These are phyloP conservation scores for Solanum hybrid DNA, from an alignment of 305 asterid genomes.

Conservation along the genomic window DNA sequence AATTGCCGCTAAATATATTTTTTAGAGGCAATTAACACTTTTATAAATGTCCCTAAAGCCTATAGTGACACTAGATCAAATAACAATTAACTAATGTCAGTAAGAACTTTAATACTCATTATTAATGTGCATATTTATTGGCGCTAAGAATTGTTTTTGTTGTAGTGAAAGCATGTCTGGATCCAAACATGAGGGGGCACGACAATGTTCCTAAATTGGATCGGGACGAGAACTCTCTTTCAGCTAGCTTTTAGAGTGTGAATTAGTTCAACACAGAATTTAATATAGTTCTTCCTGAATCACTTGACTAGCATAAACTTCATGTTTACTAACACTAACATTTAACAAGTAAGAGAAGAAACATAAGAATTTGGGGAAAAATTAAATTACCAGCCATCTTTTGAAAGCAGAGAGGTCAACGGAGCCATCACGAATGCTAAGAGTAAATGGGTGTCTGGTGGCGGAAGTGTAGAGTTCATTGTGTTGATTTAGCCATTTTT, in stretches of 20 bases:
- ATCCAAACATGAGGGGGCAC: not conserved
- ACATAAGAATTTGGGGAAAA: not conserved
- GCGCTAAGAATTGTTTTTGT: too few species aligned
- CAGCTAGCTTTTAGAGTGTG: not conserved
- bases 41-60: not conserved
- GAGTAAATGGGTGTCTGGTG: constrained; percentile 51
- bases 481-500: constrained; percentile 45
- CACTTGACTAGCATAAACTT: not conserved
- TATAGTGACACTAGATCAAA: not conserved
- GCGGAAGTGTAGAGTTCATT: constrained; percentile 27
- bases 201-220: not conserved
- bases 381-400: constrained; percentile 48
- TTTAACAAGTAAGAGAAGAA: not conserved
- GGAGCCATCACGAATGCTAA: constrained; percentile 53
- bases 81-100: too few species aligned
- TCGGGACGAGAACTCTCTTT: too few species aligned
- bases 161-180: too few species aligned
- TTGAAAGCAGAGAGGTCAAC: constrained; percentile 43
- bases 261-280: not conserved
- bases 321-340: not conserved
- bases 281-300: not conserved
- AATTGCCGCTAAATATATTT: not conserved
- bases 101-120: fast-evolving
- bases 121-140: too few species aligned
- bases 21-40: not conserved